phyloP scores from a whole-genome alignment of 2,329 filamentous ascomycete genomes.

The Ceratocystis albifundus region DNA sequence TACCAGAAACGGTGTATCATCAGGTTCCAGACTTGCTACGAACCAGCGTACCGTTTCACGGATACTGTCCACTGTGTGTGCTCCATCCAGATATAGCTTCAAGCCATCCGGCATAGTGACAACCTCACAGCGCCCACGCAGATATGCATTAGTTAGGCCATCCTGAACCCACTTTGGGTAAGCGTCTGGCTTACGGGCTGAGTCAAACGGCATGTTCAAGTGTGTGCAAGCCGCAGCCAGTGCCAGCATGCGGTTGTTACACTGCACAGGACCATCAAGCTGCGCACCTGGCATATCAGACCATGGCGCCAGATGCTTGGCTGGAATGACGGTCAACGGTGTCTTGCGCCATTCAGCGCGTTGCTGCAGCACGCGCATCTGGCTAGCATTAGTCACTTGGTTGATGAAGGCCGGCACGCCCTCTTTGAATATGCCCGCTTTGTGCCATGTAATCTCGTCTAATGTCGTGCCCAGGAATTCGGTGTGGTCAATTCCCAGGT shows the following conservation, averaged over 20 bases:
- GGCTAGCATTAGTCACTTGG: constrained; percentile 27
- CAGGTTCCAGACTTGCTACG: constrained; percentile 35
- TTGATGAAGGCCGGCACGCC: constrained; percentile 36
- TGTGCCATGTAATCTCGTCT: constrained; percentile 80
- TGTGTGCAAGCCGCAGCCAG: constrained; percentile 47
- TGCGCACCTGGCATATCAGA: constrained; percentile 33
- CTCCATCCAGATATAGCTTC: constrained; percentile 75
- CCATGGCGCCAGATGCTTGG: constrained; percentile 33
- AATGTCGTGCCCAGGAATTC: constrained; percentile 68
- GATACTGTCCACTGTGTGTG: constrained; percentile 77
- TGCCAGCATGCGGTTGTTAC: constrained; percentile 48
- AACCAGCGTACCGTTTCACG: constrained; percentile 70
- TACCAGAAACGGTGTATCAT: constrained; percentile 46
- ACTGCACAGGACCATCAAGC: constrained; percentile 44
- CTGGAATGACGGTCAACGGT: constrained; percentile 34
- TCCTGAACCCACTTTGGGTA: constrained; percentile 39
- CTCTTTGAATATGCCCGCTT: constrained; percentile 72
- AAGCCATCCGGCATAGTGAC: constrained; percentile 39
- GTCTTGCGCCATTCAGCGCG: constrained; percentile 48
- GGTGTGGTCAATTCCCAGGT: constrained; percentile 75
- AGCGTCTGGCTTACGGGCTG: neutral
- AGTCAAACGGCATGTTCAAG: constrained; percentile 31
- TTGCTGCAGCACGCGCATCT: constrained; percentile 42
- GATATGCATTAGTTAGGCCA: constrained; percentile 54
- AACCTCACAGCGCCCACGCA: constrained; percentile 69